Evolutionary conservation across 78 protist species (phyloP).

Genomic region (Emiliania huxleyi): DNA sequence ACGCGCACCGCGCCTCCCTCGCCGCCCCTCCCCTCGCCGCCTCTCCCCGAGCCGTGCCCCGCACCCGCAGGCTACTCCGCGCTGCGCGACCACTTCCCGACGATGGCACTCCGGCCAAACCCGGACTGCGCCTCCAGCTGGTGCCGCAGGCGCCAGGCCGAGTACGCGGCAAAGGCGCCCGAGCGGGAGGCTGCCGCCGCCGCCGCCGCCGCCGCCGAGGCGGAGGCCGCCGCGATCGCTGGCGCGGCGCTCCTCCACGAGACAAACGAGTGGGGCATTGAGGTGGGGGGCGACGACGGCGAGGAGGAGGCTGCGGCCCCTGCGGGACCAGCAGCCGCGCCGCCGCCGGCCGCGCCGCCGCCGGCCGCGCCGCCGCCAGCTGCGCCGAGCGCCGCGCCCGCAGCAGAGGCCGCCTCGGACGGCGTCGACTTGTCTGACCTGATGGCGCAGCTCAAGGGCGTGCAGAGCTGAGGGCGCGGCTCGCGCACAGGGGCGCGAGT

Average conservation of each 20-base stretch:
- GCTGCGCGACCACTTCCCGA: slow-evolving; percentile 84
- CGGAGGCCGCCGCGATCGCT: neutral
- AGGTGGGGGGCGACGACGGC: neutral
- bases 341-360: neutral
- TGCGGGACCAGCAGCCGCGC: neutral
- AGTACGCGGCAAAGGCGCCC: neutral
- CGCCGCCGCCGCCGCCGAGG: neutral
- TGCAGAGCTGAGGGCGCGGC: neutral
- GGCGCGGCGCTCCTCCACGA: neutral
- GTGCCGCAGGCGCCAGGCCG: slow-evolving; percentile 55
- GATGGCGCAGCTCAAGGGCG: neutral
- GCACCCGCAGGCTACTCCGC: no score
- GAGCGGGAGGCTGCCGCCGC: neutral
- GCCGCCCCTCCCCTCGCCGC: no score
- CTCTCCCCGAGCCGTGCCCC: no score
- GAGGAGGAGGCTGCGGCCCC: neutral
- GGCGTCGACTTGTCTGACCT: no score
- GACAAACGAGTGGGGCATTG: neutral
- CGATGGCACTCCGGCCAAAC: slow-evolving; percentile 75
- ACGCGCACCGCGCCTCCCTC: no score
- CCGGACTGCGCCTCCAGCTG: slow-evolving; percentile 66
- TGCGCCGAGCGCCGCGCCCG: neutral
- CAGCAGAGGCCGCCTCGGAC: no score
- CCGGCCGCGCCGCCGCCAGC: neutral
- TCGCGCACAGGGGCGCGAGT: no score